Conservation (phyloP, 2,329 filamentous ascomycete genomes). For the Aspergillus sp. region DNA sequence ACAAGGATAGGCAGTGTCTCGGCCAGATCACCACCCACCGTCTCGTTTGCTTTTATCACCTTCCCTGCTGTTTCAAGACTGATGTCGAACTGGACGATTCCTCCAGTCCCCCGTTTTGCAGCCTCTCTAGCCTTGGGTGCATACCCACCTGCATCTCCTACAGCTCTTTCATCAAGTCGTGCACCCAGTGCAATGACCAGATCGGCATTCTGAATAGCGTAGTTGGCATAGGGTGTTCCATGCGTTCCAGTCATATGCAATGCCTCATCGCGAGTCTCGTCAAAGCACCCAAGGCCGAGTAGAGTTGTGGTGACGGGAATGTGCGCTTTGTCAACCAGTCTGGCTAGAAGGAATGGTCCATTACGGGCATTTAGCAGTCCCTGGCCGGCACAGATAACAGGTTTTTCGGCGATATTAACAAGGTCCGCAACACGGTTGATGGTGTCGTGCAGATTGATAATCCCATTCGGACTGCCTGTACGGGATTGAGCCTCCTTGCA, state of each 20-base stretch:
- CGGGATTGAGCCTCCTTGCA: no score
- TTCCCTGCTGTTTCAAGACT: constrained; percentile 49
- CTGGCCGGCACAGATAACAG: constrained; percentile 85
- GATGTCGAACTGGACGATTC: constrained; percentile 93
- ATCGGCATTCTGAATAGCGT: constrained; percentile 92
- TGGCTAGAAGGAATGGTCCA: constrained; percentile 69
- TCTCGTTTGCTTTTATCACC: constrained; percentile 88
- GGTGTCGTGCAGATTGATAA: constrained; percentile 32
- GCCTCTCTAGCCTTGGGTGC: constrained; percentile 78
- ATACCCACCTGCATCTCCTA: constrained; percentile 43
- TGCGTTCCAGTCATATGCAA: constrained; percentile 98
- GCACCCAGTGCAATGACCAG: constrained; percentile 86
- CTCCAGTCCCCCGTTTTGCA: constrained; percentile 73
- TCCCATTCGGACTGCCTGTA: no score
- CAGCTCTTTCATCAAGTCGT: constrained; percentile 87
- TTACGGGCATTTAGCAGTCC: constrained; percentile 72
- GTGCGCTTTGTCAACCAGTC: constrained; percentile 74
- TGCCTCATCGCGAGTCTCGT: constrained; percentile 84
- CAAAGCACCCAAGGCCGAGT: constrained; percentile 81
- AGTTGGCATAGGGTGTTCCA: constrained; percentile 88
- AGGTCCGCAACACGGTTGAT: constrained; percentile 71
- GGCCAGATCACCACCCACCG: constrained; percentile 84
- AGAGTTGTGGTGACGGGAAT: constrained; percentile 93
- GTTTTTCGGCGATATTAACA: constrained; percentile 82
- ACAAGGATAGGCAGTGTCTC: constrained; percentile 59